Evolutionary conservation across 805 yeast species (phyloP).

Genomic region (Metschnikowia cubensis): DNA sequence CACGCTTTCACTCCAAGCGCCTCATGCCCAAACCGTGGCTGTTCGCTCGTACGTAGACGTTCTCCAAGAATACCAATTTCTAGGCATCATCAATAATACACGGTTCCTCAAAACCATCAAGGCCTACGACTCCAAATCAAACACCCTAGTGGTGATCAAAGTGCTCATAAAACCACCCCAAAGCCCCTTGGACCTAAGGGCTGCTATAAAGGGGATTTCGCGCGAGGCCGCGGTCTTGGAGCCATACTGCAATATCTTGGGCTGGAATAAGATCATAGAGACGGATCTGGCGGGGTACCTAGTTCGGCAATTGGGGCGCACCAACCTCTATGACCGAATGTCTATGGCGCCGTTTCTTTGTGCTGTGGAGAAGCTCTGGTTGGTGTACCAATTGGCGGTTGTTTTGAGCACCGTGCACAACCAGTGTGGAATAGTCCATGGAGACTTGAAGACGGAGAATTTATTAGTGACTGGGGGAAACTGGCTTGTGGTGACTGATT

Average conservation of each 20-base stretch:
- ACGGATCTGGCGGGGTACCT: slow-evolving; percentile 91
- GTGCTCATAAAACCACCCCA: slow-evolving; percentile 71
- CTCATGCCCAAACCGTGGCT: slow-evolving; percentile 89
- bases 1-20: slow-evolving; percentile 78
- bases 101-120: slow-evolving; percentile 83
- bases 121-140: slow-evolving; percentile 64
- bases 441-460: slow-evolving; percentile 91
- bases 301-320: slow-evolving; percentile 73
- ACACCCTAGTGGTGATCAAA: slow-evolving; percentile 67
- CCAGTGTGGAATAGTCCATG: slow-evolving; percentile 59
- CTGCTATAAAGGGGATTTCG: slow-evolving; percentile 24
- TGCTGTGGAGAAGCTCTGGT: slow-evolving; percentile 76
- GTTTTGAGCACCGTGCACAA: slow-evolving; percentile 63
- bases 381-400: slow-evolving; percentile 73
- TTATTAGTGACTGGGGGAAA: slow-evolving; percentile 83
- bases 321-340: slow-evolving; percentile 82
- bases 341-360: slow-evolving; percentile 85
- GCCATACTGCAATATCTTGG: slow-evolving; percentile 53
- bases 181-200: slow-evolving; percentile 25
- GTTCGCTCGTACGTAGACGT: slow-evolving; percentile 85
- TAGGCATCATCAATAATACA: slow-evolving; percentile 71
- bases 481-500: slow-evolving; percentile 80
- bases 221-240: slow-evolving; percentile 40
- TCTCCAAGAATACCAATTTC: slow-evolving; percentile 68
- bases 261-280: slow-evolving; percentile 72